phyloP scores from a whole-genome alignment of 2,329 filamentous ascomycete genomes.

The Fusarium poae region DNA sequence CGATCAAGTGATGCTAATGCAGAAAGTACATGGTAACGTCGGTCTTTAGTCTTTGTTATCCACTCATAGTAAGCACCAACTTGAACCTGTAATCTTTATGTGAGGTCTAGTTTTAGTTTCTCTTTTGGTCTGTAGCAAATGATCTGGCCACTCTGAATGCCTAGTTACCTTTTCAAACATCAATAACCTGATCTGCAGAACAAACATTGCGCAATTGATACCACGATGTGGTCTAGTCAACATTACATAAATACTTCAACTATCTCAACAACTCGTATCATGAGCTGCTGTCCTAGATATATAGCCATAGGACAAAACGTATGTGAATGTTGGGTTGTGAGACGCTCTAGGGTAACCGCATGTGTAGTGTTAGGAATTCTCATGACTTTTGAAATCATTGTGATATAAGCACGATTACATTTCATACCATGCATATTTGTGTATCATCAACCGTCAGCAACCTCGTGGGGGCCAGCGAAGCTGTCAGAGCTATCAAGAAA shows the following conservation, averaged over 20 bases:
- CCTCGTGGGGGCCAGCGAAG: conserved; percentile 29
- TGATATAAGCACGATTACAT: neutral
- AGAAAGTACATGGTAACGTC: neutral
- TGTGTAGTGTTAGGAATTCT: neutral
- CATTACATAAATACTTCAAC: neutral
- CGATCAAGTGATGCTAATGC: conserved; percentile 16
- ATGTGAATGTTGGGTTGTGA: neutral
- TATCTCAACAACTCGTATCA: neutral
- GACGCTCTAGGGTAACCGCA: conserved; percentile 18
- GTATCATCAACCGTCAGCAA: neutral
- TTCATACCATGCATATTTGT: neutral
- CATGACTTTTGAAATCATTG: neutral
- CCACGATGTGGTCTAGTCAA: neutral
- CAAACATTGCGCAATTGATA: neutral
- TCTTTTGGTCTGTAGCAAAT: no score
- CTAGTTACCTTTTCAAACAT: neutral
- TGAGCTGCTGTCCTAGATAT: neutral
- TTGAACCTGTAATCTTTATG: neutral
- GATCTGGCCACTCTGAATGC: neutral
- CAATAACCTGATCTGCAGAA: neutral
- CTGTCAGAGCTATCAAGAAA: conserved; percentile 28
- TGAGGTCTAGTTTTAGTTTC: neutral
- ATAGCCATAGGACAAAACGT: neutral
- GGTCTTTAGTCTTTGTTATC: neutral
- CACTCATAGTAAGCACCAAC: neutral